phyloP scores from a whole-genome alignment of 176 grass and related monocot species.

The Juncus inflexus region DNA sequence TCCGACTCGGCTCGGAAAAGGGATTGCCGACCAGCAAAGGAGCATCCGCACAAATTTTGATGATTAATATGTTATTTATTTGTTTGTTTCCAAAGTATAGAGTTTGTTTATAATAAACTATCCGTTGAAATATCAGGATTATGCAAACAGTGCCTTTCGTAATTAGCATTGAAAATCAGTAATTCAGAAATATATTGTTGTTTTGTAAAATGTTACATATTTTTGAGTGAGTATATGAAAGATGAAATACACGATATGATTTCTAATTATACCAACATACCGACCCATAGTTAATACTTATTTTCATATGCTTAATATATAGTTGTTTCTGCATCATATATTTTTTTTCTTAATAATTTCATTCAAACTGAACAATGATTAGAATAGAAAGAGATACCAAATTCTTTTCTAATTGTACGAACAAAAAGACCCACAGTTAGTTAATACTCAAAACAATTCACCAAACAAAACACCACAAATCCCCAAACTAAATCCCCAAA shows the following conservation, averaged over 20 bases:
- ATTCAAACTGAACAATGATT: too few species aligned
- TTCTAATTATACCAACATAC: too few species aligned
- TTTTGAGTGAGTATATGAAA: too few species aligned
- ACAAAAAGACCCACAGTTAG: neutral
- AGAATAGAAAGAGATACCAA: neutral
- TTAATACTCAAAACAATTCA: slow-evolving; percentile 10
- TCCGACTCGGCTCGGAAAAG: slow-evolving; percentile 51
- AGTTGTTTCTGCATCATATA: too few species aligned
- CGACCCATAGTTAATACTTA: too few species aligned
- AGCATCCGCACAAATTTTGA: slow-evolving; percentile 48
- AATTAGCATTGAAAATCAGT: too few species aligned
- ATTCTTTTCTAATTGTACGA: neutral
- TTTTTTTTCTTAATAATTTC: too few species aligned
- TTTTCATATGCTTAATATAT: too few species aligned
- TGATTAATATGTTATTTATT: neutral
- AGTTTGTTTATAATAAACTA: slow-evolving; percentile 9
- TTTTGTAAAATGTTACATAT: too few species aligned
- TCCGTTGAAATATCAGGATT: neutral
- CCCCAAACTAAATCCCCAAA: neutral
- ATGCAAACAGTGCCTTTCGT: too few species aligned
- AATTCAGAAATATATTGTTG: too few species aligned
- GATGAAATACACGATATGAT: too few species aligned
- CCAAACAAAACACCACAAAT: neutral
- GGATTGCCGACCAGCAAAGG: slow-evolving; percentile 74
- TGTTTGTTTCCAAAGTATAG: slow-evolving; percentile 7